Evolutionary conservation across 495 filamentous ascomycete genomes (phyloP).

Genomic region (Staphylotrichum tortipilum): DNA sequence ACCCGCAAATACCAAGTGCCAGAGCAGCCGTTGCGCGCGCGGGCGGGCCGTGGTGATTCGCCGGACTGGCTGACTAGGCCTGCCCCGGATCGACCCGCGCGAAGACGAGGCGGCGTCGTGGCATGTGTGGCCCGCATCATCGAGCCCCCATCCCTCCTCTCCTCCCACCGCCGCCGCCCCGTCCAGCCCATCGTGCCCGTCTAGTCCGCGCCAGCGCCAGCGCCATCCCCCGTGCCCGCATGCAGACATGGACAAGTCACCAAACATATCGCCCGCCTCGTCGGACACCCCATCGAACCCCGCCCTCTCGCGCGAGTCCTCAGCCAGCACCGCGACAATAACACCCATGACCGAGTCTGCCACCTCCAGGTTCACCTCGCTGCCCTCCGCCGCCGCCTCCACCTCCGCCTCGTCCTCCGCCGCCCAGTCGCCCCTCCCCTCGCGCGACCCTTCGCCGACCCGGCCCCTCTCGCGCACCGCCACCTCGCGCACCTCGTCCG

Average conservation of each 20-base stretch:
- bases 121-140: conserved; percentile 22
- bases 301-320: conserved; percentile 25
- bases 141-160: conserved; percentile 16
- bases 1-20: too few species aligned
- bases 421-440: conserved; percentile 39
- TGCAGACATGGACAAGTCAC: conserved; percentile 31
- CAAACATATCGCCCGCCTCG: conserved; percentile 17
- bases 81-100: conserved; percentile 7
- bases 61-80: conserved; percentile 13
- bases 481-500: conserved; percentile 23
- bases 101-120: conserved; percentile 15
- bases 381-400: conserved; percentile 34
- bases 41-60: conserved; percentile 20
- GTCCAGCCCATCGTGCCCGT: background rate
- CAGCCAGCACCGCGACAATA: conserved; percentile 32
- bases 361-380: conserved; percentile 21
- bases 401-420: conserved; percentile 40
- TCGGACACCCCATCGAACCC: conserved; percentile 11
- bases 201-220: too few species aligned
- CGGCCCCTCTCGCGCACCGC: conserved; percentile 25
- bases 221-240: conserved; percentile 11
- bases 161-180: background rate
- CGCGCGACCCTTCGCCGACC: conserved; percentile 44
- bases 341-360: conserved; percentile 34
- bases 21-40: conserved; percentile 11